phyloP scores from a whole-genome alignment of 176 grass and related monocot genomes.

The Canna indica region DNA sequence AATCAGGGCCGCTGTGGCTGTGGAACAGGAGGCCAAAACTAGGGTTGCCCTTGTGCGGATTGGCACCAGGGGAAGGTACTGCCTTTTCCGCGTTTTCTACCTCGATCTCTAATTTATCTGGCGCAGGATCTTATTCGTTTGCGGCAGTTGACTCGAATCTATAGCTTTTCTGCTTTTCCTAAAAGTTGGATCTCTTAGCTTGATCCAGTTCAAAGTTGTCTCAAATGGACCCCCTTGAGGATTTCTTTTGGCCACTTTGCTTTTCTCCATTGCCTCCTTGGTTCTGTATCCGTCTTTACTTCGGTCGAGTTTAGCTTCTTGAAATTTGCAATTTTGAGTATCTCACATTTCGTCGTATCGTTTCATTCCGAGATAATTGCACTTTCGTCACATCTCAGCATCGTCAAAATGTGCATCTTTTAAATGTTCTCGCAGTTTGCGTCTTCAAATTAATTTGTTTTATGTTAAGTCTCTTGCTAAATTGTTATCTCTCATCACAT shows the following conservation, averaged over 20 bases:
- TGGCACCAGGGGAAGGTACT: slow-evolving; percentile 86
- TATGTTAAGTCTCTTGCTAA: background rate
- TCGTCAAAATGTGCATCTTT: too few species aligned
- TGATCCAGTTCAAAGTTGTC: slow-evolving; percentile 4
- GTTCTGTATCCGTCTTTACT: too few species aligned
- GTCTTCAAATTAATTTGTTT: too few species aligned
- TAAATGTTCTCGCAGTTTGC: too few species aligned
- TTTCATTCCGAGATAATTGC: too few species aligned
- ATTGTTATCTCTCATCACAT: background rate
- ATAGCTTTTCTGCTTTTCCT: background rate
- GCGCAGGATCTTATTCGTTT: background rate
- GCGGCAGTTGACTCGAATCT: background rate
- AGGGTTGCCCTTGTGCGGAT: slow-evolving; percentile 82
- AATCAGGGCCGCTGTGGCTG: slow-evolving; percentile 48
- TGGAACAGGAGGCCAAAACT: slow-evolving; percentile 62
- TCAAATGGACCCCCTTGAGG: background rate
- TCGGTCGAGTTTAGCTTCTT: too few species aligned
- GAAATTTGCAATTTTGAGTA: background rate
- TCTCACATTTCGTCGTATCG: too few species aligned
- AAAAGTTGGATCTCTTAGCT: slow-evolving; percentile 27
- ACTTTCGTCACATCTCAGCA: too few species aligned
- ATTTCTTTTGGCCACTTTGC: slow-evolving; percentile 1
- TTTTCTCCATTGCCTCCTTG: slow-evolving; percentile 10
- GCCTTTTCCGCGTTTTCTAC: background rate
- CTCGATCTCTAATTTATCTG: background rate